Conservation (phyloP, 2,329 filamentous ascomycete species). For the Boeremia exigua region DNA sequence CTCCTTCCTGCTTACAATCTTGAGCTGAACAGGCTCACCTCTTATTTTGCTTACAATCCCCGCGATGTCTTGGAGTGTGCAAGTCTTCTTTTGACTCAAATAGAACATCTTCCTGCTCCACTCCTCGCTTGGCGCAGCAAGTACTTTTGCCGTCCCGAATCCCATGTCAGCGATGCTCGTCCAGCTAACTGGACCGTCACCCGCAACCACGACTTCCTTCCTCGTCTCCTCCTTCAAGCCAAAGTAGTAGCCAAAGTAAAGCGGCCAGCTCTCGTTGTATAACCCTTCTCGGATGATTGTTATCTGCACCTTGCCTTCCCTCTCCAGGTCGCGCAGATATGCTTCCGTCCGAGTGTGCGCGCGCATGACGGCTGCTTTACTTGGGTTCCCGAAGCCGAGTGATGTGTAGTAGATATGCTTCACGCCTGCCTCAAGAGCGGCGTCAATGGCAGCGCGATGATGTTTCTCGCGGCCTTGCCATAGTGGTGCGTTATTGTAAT, state of each 20-base stretch:
- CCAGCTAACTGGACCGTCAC: constrained; percentile 53
- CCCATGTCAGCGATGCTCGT: constrained; percentile 54
- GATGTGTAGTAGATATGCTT: constrained; percentile 56
- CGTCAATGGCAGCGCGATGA: constrained; percentile 52
- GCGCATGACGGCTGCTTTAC: constrained; percentile 53
- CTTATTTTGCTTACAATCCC: constrained; percentile 33
- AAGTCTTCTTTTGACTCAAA: constrained; percentile 41
- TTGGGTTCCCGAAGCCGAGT: constrained; percentile 51
- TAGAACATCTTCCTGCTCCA: constrained; percentile 49
- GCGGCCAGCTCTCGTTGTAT: constrained; percentile 56
- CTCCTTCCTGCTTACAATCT: constrained; percentile 47
- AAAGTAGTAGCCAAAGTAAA: constrained; percentile 55
- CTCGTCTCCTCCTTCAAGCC: constrained; percentile 43
- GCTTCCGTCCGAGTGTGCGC: constrained; percentile 55
- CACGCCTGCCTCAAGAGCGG: constrained; percentile 50
- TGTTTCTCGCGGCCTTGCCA: constrained; percentile 53
- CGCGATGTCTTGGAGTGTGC: constrained; percentile 40
- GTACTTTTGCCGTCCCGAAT: constrained; percentile 50
- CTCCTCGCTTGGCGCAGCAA: constrained; percentile 40
- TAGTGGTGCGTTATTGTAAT: constrained; percentile 51
- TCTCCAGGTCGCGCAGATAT: constrained; percentile 44
- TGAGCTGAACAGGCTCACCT: constrained; percentile 43
- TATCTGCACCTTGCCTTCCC: constrained; percentile 25
- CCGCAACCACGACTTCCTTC: constrained; percentile 48
- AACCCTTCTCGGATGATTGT: constrained; percentile 54